phyloP scores from a whole-genome alignment of 2,329 filamentous ascomycete genomes.

The Alternaria metachromatica region DNA sequence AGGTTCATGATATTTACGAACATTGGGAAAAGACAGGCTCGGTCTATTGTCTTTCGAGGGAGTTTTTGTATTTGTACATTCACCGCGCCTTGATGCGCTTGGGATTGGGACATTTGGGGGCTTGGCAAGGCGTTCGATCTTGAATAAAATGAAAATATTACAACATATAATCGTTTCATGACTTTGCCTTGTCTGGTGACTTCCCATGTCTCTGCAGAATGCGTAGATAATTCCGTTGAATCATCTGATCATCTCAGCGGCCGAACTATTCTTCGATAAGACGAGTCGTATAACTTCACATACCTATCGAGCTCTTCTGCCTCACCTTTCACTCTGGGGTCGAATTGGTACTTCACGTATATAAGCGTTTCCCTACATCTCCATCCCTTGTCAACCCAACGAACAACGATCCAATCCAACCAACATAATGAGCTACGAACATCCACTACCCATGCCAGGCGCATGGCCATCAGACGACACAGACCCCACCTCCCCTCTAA shows the following conservation, averaged over 20 bases:
- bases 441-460: not conserved
- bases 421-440: not conserved
- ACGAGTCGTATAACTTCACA: not conserved
- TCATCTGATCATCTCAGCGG: not conserved
- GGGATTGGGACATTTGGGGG: not conserved
- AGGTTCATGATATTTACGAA: conserved; percentile 27
- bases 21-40: conserved; percentile 6
- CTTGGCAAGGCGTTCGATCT: not conserved
- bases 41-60: conserved; percentile 15
- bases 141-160: conserved; percentile 10
- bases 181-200: not conserved
- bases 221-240: not conserved
- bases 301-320: not conserved
- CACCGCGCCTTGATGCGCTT: not conserved
- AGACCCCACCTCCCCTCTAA: not conserved
- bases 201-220: not conserved
- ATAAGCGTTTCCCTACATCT: not conserved
- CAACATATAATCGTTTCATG: not conserved
- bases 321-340: not conserved
- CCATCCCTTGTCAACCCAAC: not conserved
- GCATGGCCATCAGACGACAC: not conserved
- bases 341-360: not conserved
- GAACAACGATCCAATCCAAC: not conserved
- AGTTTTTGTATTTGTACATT: not conserved
- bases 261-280: not conserved